These are phyloP conservation scores for Pseudocercospora vitis DNA, from an alignment of 2,329 filamentous ascomycete genomes.

Conservation along the genomic window DNA sequence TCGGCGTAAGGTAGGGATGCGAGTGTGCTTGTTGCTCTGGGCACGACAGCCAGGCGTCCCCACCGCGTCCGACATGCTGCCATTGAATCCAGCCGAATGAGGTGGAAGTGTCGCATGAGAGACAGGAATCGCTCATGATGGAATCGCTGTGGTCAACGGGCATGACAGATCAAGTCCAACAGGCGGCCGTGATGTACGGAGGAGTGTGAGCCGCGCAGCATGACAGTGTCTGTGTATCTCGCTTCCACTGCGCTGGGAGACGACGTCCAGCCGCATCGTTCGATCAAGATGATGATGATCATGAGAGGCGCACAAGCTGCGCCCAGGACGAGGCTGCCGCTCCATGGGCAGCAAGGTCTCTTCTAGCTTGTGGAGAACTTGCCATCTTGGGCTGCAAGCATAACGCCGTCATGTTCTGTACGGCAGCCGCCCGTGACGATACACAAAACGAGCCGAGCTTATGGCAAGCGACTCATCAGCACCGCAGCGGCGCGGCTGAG, in stretches of 20 bases:
- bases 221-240: background rate
- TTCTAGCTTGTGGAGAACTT: background rate
- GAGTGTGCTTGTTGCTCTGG: background rate
- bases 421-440: background rate
- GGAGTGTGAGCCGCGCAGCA: background rate
- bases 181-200: background rate
- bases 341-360: no score
- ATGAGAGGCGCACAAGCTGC: background rate
- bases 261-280: background rate
- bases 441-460: background rate
- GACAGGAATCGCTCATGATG: no score
- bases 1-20: background rate
- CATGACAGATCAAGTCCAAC: background rate
- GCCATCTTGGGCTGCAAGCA: background rate
- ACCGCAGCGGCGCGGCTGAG: background rate
- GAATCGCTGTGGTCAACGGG: background rate
- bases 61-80: no score
- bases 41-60: no score
- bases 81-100: no score
- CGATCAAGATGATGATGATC: constrained; percentile 9
- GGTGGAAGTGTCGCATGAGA: no score
- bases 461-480: background rate
- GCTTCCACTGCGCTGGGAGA: constrained; percentile 1
- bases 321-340: no score
- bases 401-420: background rate